Percentiles rank a stretch among this genome's conserved stretches.
phyloP scores from a whole-genome alignment of 495 filamentous ascomycete genomes.

The Neurospora sp. region DNA sequence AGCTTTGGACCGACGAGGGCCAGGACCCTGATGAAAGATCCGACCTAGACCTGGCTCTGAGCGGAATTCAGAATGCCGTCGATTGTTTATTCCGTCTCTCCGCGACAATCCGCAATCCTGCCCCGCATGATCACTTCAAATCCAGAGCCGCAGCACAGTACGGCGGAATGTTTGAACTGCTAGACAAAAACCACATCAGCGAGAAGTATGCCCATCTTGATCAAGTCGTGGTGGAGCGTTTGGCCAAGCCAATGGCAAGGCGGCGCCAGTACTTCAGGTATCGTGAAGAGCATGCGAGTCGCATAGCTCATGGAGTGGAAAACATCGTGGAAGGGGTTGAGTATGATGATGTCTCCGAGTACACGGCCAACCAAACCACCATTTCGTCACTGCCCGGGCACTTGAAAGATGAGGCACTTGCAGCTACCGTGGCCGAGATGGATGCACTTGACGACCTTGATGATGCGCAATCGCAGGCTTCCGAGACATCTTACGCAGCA shows the following conservation, averaged over 20 bases:
- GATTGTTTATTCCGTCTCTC: slow-evolving; percentile 26
- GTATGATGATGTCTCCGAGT: not conserved
- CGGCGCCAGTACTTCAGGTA: slow-evolving; percentile 31
- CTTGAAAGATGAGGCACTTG: not conserved
- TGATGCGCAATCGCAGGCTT: not conserved
- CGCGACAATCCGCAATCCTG: slow-evolving; percentile 24
- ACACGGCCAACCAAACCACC: not conserved
- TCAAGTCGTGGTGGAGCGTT: slow-evolving; percentile 20
- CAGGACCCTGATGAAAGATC: not conserved
- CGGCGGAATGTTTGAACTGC: slow-evolving; percentile 7
- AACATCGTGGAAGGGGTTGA: not conserved
- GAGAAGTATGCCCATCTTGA: slow-evolving; percentile 13
- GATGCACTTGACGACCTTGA: not conserved
- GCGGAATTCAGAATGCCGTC: slow-evolving; percentile 12
- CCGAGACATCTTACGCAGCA: slow-evolving; percentile 1
- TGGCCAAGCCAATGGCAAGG: slow-evolving; percentile 27
- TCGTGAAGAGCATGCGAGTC: slow-evolving; percentile 24
- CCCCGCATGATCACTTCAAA: slow-evolving; percentile 22
- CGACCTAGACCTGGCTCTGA: not conserved
- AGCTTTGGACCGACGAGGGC: not conserved
- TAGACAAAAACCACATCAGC: not conserved
- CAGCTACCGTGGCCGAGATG: no score
- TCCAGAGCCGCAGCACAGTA: slow-evolving; percentile 13
- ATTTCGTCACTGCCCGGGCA: not conserved
- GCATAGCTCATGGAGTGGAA: slow-evolving; percentile 17